phyloP scores from a whole-genome alignment of 495 filamentous ascomycete genomes.

The Aspergillus kassunensis region DNA sequence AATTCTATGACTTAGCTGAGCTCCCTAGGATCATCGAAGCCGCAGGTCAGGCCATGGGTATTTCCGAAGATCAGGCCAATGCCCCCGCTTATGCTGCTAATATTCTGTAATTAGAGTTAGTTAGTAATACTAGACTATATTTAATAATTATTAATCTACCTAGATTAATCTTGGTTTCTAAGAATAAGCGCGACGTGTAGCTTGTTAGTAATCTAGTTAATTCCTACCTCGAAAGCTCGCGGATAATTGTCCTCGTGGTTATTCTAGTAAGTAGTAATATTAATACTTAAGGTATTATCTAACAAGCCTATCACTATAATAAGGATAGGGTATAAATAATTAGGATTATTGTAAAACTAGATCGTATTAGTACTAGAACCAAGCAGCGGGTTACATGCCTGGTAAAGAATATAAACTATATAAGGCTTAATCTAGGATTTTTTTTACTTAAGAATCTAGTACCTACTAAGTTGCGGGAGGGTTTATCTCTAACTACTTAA shows the following conservation, averaged over 20 bases:
- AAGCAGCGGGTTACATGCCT: constrained; percentile 29
- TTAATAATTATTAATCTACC: constrained; percentile 56
- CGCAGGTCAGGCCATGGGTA: constrained; percentile 37
- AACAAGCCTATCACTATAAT: constrained; percentile 42
- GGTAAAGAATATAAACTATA: constrained; percentile 38
- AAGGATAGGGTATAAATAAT: constrained; percentile 45
- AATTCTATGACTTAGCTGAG: constrained; percentile 19
- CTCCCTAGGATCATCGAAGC: constrained; percentile 43
- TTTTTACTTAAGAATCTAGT: constrained; percentile 41
- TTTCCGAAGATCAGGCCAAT: constrained; percentile 19
- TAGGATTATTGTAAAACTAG: constrained; percentile 53
- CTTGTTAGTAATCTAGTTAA: constrained; percentile 26
- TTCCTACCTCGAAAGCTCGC: constrained; percentile 28
- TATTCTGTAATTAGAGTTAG: constrained; percentile 50
- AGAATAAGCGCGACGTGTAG: constrained; percentile 28
- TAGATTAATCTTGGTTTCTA: constrained; percentile 34
- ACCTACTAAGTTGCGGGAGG: constrained; percentile 18
- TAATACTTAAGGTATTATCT: constrained; percentile 48
- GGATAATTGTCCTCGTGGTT: constrained; percentile 34
- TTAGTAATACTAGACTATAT: constrained; percentile 46
- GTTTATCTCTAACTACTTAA: constrained; percentile 9
- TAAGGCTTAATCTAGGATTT: constrained; percentile 43
- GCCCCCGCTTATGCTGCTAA: constrained; percentile 41
- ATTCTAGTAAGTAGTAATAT: constrained; percentile 48
- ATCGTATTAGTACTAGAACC: constrained; percentile 35